Evolutionary conservation across 2,329 filamentous ascomycete species (phyloP).

Genomic region (Pseudogymnoascus sp.): DNA sequence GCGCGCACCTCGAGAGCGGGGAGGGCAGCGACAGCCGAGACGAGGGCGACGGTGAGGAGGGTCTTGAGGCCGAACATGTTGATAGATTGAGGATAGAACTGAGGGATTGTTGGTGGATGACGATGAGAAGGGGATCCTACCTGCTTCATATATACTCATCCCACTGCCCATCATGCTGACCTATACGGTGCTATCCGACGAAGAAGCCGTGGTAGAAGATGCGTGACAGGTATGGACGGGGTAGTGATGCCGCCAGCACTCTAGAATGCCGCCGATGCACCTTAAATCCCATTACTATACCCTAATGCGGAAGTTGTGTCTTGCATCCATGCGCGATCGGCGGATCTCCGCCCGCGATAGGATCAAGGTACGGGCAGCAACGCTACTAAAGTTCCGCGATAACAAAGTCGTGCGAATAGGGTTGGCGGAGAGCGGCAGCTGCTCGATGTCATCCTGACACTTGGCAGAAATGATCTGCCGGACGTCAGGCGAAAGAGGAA

Average conservation of each 20-base stretch:
- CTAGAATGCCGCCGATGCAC: conserved; percentile 8
- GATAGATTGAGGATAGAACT: neutral
- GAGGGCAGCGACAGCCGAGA: conserved; percentile 13
- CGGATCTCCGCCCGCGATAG: neutral
- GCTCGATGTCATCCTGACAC: neutral
- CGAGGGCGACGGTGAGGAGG: conserved; percentile 14
- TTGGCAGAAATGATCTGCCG: conserved; percentile 5
- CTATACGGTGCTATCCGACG: conserved; percentile 2
- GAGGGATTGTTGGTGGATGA: neutral
- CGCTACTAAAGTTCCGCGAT: conserved; percentile 8
- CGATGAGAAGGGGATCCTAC: neutral
- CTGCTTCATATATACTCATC: neutral
- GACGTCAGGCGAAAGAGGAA: conserved; percentile 4
- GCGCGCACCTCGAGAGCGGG: conserved; percentile 36
- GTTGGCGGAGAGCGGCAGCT: conserved; percentile 10
- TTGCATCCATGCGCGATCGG: conserved; percentile 1
- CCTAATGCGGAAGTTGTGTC: conserved; percentile 1
- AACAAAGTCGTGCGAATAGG: conserved; percentile 5
- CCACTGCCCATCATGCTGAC: neutral
- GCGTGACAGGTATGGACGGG: neutral
- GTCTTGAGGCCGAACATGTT: neutral
- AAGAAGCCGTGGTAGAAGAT: neutral
- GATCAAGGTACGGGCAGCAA: conserved; percentile 2
- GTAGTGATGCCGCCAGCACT: neutral
- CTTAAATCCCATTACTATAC: neutral